phyloP scores from a whole-genome alignment of 1,284 basidiomycete species.

The Fistulinella staudtii region DNA sequence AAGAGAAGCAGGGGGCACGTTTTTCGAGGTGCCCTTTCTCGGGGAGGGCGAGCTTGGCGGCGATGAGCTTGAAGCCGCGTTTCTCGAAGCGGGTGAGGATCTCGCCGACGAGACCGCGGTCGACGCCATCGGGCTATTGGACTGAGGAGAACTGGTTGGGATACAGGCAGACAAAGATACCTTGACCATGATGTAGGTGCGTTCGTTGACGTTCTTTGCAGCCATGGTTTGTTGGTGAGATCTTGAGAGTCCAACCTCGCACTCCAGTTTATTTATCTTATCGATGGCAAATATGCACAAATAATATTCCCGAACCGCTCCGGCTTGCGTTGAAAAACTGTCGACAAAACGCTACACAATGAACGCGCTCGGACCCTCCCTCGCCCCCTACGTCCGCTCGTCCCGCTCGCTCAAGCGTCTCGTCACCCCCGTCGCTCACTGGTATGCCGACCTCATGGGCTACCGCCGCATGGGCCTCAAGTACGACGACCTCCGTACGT shows the following conservation, averaged over 20 bases:
- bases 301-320: slow-evolving; percentile 23
- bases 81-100: slow-evolving; percentile 93
- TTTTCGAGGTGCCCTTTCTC: slow-evolving; percentile 82
- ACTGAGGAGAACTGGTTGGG: not conserved
- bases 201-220: slow-evolving; percentile 50
- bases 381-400: slow-evolving; percentile 74
- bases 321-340: no score
- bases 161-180: slow-evolving; percentile 34
- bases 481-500: slow-evolving; percentile 91
- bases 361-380: slow-evolving; percentile 72
- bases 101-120: slow-evolving; percentile 91
- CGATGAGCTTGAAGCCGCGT: slow-evolving; percentile 92
- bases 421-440: slow-evolving; percentile 79
- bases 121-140: slow-evolving; percentile 90
- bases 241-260: not conserved
- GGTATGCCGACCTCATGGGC: slow-evolving; percentile 81
- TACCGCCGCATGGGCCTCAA: slow-evolving; percentile 89
- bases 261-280: no score
- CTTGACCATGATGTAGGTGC: slow-evolving; percentile 92
- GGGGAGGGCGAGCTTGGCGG: slow-evolving; percentile 82
- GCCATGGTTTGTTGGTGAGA: not conserved
- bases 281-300: slow-evolving; percentile 36
- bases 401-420: slow-evolving; percentile 63
- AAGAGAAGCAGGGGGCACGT: slow-evolving; percentile 43
- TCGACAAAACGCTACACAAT: no score